Base-by-base conservation (phyloP, 2,329 filamentous ascomycete genomes). In the Falciphora oryzae region DNA sequence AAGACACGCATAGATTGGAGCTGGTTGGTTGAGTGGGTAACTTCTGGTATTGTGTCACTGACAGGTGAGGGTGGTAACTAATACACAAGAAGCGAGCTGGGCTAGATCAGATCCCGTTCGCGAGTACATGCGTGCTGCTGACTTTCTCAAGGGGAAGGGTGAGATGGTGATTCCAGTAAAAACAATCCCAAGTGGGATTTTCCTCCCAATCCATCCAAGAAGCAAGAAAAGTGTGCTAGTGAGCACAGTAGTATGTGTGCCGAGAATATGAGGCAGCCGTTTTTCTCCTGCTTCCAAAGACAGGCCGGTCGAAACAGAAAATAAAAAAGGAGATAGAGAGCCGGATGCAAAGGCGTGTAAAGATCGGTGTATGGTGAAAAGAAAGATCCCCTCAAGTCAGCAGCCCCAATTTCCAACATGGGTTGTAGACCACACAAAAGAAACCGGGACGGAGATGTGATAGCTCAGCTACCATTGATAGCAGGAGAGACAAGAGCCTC, bases 41-140 rank as follows among this genome's bases (percentile, higher is more conserved):
- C 82, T 83, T 86, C 84, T 87, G 84, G 83, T 86, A 86, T 86
- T 84, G 69, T 73, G 75, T 69, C 73, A 67, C 76, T 73, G 71
- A 77, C 73, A 78, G 31, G 50, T 32, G 50, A 56, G 22, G 53
- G 66, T 66, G 62, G 64, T 82, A 84, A 81, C 77, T 81, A 78
- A 84, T 86, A 86, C 84, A 76, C 84, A 87, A 83, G 86, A 83
- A 86, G 84, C 84, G 83, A 85, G 83, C 80, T 83, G 77, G 78
- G 75, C 74, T 71, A 71, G 68, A 71, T 75, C 74, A 70, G 66
- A 57, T 66, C 64, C 61, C 8, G 22, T 8, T 57, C 53, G 22
- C 66, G 68, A 64, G 63, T 56, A 65, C 67, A 67, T 57, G 53
- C 53, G 53, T 29, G 64, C 65, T 67, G 68, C 69, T 69, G 69